Evolutionary conservation across 306 rosid genomes (phyloP), one percentile per base, ranked within the genome.

Genomic region (Mimosa bimucronata): DNA sequence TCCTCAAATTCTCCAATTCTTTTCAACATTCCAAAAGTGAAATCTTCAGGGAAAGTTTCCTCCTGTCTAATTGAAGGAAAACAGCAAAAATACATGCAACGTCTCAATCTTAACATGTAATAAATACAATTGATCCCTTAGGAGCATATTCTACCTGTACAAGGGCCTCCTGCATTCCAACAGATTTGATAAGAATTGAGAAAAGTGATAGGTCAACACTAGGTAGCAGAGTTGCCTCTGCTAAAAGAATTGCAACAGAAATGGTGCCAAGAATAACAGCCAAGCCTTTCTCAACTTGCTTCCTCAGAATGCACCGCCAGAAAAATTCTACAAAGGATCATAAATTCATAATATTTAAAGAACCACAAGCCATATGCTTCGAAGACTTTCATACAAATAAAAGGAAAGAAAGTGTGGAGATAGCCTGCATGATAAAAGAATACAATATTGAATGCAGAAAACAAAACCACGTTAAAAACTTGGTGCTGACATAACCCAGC

Each of bases 161-260:
- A 90, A 90, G 96, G 81, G 88, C 89, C 85, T 95, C 98, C 86
- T 86, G 89, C 58, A 87, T 82, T 83, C 85, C 88, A 62, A 92
- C 98, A 74, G 92, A 85, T 71, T 90, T 92, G 77, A 95, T 88
- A 50, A 92, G 97, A 85, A 95, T 88, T 15, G 98, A 93, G 82
- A 95, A 95, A 77, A 95, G 98, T 62, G 98, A 95, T 57, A 95
- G 86, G 90, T 95, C 89, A 57, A 92, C 90, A 74, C 87, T 92
- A 9, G 98, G 92, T 62, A 95, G 92, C 62, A 92, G 88, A 65
- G 98, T 95, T 71, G 98, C 98, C 91, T 95, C 98, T 2, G 97
- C 97, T 76, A 92, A 87, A 77, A 95, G 98, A 89, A 95, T 95
- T 65, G 98, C 97, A 87, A 77, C 93, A 26, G 98, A 95, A 83